Conservation (phyloP, 208 protist genomes). For the Acanthamoeba healyi region DNA sequence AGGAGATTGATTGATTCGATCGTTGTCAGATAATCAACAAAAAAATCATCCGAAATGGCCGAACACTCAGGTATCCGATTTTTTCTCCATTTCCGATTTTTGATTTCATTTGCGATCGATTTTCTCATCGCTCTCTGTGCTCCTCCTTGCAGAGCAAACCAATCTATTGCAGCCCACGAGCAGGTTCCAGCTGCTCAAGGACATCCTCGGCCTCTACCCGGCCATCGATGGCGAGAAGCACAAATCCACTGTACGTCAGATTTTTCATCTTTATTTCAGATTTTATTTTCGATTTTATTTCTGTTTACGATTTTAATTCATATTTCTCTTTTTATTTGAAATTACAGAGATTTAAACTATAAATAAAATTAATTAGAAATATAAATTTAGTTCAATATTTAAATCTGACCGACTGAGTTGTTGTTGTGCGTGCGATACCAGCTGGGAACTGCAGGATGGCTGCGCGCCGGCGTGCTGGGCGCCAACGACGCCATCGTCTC, state of each 20-base stretch:
- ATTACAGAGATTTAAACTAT: too few relatives aligned
- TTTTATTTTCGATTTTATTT: not conserved
- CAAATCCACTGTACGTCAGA: not conserved
- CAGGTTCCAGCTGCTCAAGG: not conserved
- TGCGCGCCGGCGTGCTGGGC: conserved; percentile 70
- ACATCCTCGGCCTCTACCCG: not conserved
- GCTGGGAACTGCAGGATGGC: conserved; percentile 25
- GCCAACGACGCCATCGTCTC: conserved; percentile 75
- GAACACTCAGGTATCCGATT: too few relatives aligned
- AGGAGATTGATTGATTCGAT: too few relatives aligned
- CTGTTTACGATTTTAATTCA: not conserved
- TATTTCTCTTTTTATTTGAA: not conserved
- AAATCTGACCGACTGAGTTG: too few relatives aligned
- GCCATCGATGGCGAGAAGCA: conserved; percentile 39
- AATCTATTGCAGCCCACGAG: not conserved
- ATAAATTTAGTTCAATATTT: too few relatives aligned
- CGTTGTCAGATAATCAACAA: not conserved
- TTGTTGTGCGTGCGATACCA: not conserved
- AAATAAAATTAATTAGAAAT: too few relatives aligned
- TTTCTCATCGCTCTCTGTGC: too few relatives aligned
- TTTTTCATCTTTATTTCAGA: not conserved
- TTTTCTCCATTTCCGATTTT: too few relatives aligned
- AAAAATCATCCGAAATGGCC: too few relatives aligned
- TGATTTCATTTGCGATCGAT: too few relatives aligned
- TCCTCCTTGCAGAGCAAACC: not conserved